phyloP scores from a whole-genome alignment of 2,329 filamentous ascomycete genomes.

The Diplodia intermedia region DNA sequence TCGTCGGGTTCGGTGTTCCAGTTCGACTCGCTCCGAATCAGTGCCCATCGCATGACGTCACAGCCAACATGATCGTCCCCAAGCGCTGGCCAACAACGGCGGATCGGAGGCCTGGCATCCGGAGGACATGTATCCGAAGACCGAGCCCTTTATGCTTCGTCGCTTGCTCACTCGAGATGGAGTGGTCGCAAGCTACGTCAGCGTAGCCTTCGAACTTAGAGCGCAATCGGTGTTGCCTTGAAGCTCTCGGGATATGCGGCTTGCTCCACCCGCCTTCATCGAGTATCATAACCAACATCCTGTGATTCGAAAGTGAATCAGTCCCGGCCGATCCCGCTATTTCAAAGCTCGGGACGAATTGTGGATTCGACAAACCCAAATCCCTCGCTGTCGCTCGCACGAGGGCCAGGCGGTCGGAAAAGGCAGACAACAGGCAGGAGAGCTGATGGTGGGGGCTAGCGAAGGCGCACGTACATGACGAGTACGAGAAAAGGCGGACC shows the following conservation, averaged over 20 bases:
- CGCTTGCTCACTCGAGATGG: not conserved
- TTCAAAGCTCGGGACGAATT: not conserved
- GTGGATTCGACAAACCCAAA: not conserved
- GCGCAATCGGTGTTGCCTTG: not conserved
- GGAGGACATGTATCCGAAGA: not conserved
- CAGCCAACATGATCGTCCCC: not conserved
- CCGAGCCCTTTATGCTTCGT: not conserved
- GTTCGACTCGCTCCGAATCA: not conserved
- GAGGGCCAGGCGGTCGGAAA: not conserved
- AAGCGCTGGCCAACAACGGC: not conserved
- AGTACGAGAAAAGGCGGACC: constrained; percentile 2
- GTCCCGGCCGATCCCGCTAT: no score
- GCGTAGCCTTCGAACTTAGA: not conserved
- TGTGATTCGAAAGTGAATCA: not conserved
- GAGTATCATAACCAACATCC: not conserved
- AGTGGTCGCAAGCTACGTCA: not conserved
- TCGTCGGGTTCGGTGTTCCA: not conserved
- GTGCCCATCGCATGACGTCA: not conserved
- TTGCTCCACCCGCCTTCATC: not conserved
- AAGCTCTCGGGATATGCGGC: not conserved
- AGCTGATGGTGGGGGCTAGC: not conserved
- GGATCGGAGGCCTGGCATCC: not conserved
- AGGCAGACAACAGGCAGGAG: not conserved
- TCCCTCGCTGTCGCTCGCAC: no score
- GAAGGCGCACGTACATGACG: no score